Base-by-base conservation (phyloP, 1,139 yeast genomes). In the Lizanozyma gosingica region DNA sequence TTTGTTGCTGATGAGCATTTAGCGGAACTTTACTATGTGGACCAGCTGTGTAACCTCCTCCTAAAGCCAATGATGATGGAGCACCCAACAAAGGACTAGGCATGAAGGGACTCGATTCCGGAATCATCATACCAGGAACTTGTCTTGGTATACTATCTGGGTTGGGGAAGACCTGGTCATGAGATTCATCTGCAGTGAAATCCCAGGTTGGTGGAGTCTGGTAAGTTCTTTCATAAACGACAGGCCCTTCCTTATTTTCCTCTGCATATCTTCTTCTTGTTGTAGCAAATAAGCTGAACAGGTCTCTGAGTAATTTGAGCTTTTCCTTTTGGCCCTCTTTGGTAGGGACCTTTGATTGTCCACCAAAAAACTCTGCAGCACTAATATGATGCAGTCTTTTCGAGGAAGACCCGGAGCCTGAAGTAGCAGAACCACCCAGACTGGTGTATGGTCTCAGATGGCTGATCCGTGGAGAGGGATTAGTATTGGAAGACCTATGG, bases 121-220 rank as follows among this genome's bases (percentile, higher is more conserved):
- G 18, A 22, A 22, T 22, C 29, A 22, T 22, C 29, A 22, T 22
- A 22, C 29, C 29, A 22, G 14, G 9, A 6, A 14, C 29, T 38
- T 22, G 29, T 11, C n/a, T 15, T 33, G 35, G 15, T 6, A 14
- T 18, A n/a, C 39, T 15, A 33, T 33, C 35, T 35, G 34, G 50
- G 34, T 27, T 22, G 11, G 78, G 70, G 60, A 76, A 76, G 40
- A 73, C 55, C 17, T 60, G 59, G 42, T 65, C 70, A 55, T 76
- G 73, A 2, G 79, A 65, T 41, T 71, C 77, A 38, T 78, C 83
- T 18, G 72, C 60, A 3, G 82, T 78, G 17, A 71, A 65, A 22
- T 70, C 67, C 95, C 95, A 86, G 0, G 92, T 82, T 40, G 95
- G 95, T 3, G 87, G 82, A 0, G 94, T 82, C 37, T 71, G 69